Evolutionary conservation across 345 rosid species (phyloP), one percentile per base, ranked within the genome.

Genomic region (Gossypioides kirkii): DNA sequence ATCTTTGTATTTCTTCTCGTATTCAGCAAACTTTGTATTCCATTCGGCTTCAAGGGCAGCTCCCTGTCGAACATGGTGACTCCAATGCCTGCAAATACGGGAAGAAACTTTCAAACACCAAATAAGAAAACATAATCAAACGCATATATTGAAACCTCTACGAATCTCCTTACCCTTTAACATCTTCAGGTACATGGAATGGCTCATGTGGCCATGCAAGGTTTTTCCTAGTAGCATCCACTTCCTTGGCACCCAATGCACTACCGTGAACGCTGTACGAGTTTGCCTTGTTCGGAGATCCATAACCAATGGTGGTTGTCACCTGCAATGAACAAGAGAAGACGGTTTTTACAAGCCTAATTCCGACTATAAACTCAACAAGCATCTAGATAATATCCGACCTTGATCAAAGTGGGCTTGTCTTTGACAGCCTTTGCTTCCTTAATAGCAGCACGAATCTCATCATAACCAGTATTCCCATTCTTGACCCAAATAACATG

Each of bases 401-500:
- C 97, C 92, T 85, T 91, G 77, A 91, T 91, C 91, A 91, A n/a
- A 71, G 97, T 89, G 73, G 99, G 99, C 72, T 88, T 95, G 85
- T 95, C 98, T 58, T 77, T 95, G 43, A 95, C 96, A 61, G 98
- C 76, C 84, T 96, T 96, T 61, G 99, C 98, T 84, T 96, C 96
- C 89, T 91, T 90, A 66, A 96, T 91, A 77, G 99, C 98, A 80
- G 98, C 96, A 68, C 98, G 94, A 70, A 93, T 91, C 25, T 96
- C 98, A 76, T 93, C 97, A 76, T 93, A 96, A 43, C 99, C 98
- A 62, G 86, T 91, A 88, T 93, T 93, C 69, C 99, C 98, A 73
- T 91, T 93, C 91, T 95, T 91, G 80, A 95, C 99, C 99, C 97
- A 91, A 76, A 93, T 91, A 54, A 93, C 98, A 74, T 96, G 98